Percentiles rank a stretch among this genome's conserved stretches.
These are phyloP conservation scores for Neofusicoccum laricinum DNA, from an alignment of 2,329 filamentous ascomycete species.

Conservation along the genomic window DNA sequence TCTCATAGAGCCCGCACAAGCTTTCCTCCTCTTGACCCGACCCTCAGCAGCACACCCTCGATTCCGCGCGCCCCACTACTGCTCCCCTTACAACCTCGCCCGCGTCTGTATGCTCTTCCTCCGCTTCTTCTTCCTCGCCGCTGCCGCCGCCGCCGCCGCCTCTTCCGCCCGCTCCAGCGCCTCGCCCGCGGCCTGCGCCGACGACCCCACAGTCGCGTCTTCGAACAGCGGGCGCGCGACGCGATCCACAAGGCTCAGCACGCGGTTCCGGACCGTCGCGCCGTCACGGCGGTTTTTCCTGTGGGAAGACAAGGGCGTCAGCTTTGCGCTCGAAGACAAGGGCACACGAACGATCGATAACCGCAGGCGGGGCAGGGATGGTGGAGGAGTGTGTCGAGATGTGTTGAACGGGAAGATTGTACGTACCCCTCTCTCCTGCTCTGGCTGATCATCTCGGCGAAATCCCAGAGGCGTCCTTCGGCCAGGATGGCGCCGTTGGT, in stretches of 20 bases:
- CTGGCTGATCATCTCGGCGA: conserved; percentile 81
- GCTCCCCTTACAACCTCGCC: conserved; percentile 26
- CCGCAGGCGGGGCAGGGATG: too few relatives aligned
- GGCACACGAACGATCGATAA: too few relatives aligned
- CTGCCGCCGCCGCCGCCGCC: conserved; percentile 19
- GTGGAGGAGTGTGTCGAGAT: too few relatives aligned
- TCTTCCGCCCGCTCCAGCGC: conserved; percentile 37
- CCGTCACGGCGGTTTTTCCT: conserved; percentile 91
- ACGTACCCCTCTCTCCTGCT: conserved; percentile 73
- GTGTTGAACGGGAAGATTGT: conserved; percentile 1
- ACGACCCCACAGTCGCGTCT: conserved; percentile 13
- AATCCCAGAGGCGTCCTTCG: conserved; percentile 81
- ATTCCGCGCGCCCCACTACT: background rate
- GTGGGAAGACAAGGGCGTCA: background rate
- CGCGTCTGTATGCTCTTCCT: conserved; percentile 32
- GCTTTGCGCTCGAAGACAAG: too few relatives aligned
- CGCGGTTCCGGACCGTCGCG: conserved; percentile 78
- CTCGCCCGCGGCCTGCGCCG: conserved; percentile 17
- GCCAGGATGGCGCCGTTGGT: conserved; percentile 61
- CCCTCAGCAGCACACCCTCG: background rate
- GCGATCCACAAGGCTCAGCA: conserved; percentile 71
- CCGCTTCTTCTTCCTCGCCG: conserved; percentile 26
- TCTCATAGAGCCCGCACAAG: too few relatives aligned
- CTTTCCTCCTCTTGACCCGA: too few relatives aligned
- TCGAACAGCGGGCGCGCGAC: conserved; percentile 65